Percentiles rank a stretch among this genome's conserved stretches.
Evolutionary conservation across 2,329 filamentous ascomycete species (phyloP).

Genomic region (Metarhizium robertsii): DNA sequence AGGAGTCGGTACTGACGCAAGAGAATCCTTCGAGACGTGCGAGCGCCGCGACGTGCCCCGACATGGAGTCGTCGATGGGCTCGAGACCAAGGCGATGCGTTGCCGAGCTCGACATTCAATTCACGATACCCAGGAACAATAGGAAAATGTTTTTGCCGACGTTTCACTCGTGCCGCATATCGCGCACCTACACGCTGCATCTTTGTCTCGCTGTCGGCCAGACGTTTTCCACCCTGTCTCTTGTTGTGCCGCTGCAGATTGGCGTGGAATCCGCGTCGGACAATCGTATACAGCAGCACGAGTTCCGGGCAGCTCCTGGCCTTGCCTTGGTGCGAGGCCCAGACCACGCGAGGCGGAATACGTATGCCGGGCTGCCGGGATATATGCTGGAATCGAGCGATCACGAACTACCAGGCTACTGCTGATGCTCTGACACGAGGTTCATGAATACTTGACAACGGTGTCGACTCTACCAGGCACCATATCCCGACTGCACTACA

Average conservation of each 20-base stretch:
- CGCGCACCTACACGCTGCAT: background rate
- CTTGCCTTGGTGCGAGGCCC: background rate
- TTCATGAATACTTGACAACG: too few relatives aligned
- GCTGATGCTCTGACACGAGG: background rate
- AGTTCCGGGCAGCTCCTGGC: background rate
- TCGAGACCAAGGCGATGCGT: background rate
- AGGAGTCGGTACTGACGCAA: accelerated
- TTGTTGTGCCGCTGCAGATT: background rate
- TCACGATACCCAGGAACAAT: background rate
- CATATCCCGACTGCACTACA: too few relatives aligned
- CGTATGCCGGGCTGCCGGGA: background rate
- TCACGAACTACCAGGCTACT: background rate
- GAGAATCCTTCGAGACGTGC: background rate
- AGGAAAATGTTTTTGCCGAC: background rate
- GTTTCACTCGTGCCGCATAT: constrained; percentile 1
- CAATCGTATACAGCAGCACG: background rate
- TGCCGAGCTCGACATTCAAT: background rate
- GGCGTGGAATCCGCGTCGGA: background rate
- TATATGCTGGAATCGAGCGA: background rate
- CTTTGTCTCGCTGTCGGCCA: background rate
- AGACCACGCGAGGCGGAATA: background rate
- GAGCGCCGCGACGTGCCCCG: background rate
- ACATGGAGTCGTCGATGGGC: background rate
- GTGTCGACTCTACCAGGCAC: too few relatives aligned
- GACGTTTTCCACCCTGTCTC: background rate